These are phyloP conservation scores for Gossypium schwendimanii DNA, from an alignment of 441 rosid species.

Conservation along the genomic window DNA sequence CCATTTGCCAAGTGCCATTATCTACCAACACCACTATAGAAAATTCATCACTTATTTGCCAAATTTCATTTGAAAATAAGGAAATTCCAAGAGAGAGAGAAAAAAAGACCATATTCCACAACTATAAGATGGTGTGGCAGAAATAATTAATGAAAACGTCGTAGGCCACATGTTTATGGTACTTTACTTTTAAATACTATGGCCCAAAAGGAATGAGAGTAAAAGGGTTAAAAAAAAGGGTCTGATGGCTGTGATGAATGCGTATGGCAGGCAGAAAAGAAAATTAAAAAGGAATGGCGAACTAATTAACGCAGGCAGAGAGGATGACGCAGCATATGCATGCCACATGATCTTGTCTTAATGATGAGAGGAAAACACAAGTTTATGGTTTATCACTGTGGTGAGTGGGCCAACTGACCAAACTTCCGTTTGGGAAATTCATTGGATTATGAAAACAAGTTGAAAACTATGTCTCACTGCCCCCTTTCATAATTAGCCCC, in stretches of 20 bases:
- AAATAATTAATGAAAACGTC: background rate
- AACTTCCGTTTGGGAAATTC: background rate
- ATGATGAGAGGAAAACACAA: background rate
- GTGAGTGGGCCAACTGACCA: conserved; percentile 13
- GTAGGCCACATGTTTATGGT: background rate
- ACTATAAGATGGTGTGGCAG: background rate
- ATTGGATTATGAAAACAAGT: background rate
- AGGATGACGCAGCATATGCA: background rate
- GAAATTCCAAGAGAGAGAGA: background rate
- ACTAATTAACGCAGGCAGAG: background rate
- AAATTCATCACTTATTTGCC: background rate
- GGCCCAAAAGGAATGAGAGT: conserved; percentile 8
- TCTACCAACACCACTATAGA: background rate
- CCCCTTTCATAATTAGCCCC: background rate
- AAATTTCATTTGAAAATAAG: no score
- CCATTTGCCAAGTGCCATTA: no score
- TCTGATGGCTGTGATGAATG: background rate
- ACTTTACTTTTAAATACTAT: background rate
- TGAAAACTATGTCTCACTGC: background rate
- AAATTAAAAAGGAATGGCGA: conserved; percentile 5
- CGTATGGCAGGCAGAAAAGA: background rate
- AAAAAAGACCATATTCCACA: background rate
- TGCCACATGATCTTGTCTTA: conserved; percentile 17
- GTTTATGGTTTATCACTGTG: background rate
- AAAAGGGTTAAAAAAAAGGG: background rate